Base-by-base conservation (phyloP, 2,329 filamentous ascomycete species). In the Elsinoe necatrix region DNA sequence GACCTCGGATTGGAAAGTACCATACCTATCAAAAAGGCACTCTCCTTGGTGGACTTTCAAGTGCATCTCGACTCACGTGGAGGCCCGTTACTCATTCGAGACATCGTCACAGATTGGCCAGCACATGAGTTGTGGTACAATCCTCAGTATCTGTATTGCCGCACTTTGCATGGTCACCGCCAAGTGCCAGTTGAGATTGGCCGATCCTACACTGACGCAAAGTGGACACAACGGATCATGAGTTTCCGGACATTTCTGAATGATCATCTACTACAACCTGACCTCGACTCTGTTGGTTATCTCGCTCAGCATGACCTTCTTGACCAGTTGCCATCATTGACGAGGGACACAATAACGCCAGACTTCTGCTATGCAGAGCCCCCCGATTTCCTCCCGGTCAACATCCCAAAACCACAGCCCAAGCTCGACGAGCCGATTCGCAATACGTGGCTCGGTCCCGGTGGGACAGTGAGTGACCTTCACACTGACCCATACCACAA, bases 401-500 rank as follows among this genome's bases (percentile, higher is more conserved):
- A 85, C 66, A 92, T 87, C 27, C 55, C 74, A 92, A 85, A 73
- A 80, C 83, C 6, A 69, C 76, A 6, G 14, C 21, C 34, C 57
- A 59, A 65, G 16, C 68, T 75, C 18, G 67, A 71, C 7, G 77
- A 81, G 20, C 89, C 89, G 0, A 75, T 87, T 42, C 77, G 95
- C 16, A 95, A 97, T 70, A 90, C 89, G 6, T 98, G 93, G 93
- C 86, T 97, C 61, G 93, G 93, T 0, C 93, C 93, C 0, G 76
- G 83, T 0, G 84, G 83, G 51, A 97, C 93, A 0, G 91, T 95
- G 61, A 95, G 90, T 0, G 93, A 93, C 1, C 76, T 97, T 0
- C 93, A 98, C 69, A 95, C 89, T 1, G 93, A 97, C 66, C 89
- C 87, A 1, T 95, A 96, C 69, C 89, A 96, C 67, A 97, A 97